These are phyloP conservation scores for Lactarius sp. DNA, from an alignment of 768 basidiomycete species.

Conservation along the genomic window DNA sequence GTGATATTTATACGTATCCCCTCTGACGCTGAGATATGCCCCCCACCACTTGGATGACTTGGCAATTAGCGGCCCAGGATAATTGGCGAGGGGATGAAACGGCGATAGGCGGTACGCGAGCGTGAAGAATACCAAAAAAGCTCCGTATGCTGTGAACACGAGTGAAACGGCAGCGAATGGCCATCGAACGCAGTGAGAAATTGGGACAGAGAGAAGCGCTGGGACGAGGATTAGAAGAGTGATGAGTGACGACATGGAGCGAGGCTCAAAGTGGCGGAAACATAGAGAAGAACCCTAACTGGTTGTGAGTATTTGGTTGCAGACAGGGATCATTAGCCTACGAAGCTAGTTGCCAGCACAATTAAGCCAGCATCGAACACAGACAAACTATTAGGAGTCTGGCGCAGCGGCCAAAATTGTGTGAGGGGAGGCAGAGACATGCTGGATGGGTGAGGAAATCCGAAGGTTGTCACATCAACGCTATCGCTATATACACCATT, in stretches of 20 bases:
- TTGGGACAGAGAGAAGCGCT: conserved; percentile 4
- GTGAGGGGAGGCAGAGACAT: neutral
- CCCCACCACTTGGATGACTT: conserved; percentile 41
- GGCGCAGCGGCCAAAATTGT: neutral
- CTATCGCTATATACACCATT: neutral
- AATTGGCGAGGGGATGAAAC: conserved; percentile 47
- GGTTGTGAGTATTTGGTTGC: neutral
- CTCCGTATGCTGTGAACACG: conserved; percentile 3
- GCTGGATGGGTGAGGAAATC: conserved; percentile 33
- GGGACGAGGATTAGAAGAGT: conserved; percentile 8
- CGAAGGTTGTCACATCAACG: neutral
- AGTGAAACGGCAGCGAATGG: neutral
- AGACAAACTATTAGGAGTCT: neutral
- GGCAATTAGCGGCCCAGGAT: conserved; percentile 45
- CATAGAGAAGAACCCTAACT: conserved; percentile 1
- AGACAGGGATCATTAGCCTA: neutral
- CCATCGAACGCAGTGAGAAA: neutral
- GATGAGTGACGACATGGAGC: neutral
- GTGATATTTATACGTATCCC: conserved; percentile 34
- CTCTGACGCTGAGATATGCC: conserved; percentile 34
- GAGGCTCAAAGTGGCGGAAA: conserved; percentile 15
- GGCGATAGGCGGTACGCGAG: conserved; percentile 46
- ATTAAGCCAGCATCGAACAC: neutral
- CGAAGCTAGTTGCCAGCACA: conserved; percentile 3
- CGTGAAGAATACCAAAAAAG: conserved; percentile 14